Evolutionary conservation across 2,329 filamentous ascomycete genomes (phyloP), one percentile per base, ranked within the genome.

Genomic region (Cryoendolithus antarcticus): DNA sequence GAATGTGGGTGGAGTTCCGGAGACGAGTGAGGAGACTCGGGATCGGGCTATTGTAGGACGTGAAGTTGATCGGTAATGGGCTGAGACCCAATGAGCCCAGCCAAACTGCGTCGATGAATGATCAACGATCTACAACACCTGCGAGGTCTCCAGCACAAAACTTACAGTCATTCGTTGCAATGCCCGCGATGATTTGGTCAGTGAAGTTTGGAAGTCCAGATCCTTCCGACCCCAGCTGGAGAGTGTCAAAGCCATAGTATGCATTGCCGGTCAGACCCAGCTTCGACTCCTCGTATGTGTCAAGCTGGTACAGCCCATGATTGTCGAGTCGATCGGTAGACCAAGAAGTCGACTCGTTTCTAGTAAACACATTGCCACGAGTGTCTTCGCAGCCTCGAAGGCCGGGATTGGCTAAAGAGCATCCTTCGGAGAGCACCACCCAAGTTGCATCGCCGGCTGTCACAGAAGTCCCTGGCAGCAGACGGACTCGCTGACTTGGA

Each of bases 171-270:
- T 56, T 54, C 3, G 50, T 51, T 24, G 54, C 54, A 27, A 59
- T 37, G 6, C 59, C 49, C 33, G 52, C 54, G 30, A 63, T 42
- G 35, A 59, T 48, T 40, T 62, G 60, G 21, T 54, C 44, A 0
- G 48, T 12, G 2, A 57, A 15, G 4, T 12, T 33, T 3, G 53
- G 45, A 9, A 51, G 15, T 11, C 53, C 52, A 19, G 50, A 40
- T 5, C 45, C 48, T 2, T 37, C 34, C 8, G 47, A n/a, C 11
- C 47, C 47, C 2, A 53, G 41, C 4, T 34, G 46, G 10, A 63
- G 40, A n/a, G 44, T 54, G 41, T 63, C 61, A 38, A 51, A 55
- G 24, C 61, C 61, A 48, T 61, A 62, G 36, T 60, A 52, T 2
- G 53, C 59, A 15, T 40, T 40, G 0, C 49, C 55, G 9, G 33